Evolutionary conservation across 495 filamentous ascomycete genomes (phyloP), one percentile per base, ranked within the genome.

Genomic region (Aspergillus asperescens): DNA sequence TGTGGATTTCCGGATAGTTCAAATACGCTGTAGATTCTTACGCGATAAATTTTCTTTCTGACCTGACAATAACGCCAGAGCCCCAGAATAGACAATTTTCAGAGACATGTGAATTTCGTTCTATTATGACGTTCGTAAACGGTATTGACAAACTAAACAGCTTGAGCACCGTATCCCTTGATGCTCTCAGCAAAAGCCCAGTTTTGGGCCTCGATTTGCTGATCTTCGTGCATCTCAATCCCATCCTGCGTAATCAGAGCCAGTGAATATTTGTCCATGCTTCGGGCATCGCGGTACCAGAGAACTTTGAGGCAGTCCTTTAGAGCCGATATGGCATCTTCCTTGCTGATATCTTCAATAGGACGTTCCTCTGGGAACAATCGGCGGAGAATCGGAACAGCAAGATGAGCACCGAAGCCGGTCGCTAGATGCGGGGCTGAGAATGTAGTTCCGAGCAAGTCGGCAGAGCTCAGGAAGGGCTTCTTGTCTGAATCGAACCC

Each of bases 291-390:
- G 56, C 93, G 80, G 76, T 98, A 98, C 77, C 90, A 98, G 50
- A 98, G 78, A 51, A 97, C 91, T 79, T 97, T 97, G 87, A 98
- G 89, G 67, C 89, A 94, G 70, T 95, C 87, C 73, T 85, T 85
- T 51, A 97, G 72, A 12, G 88, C 79, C 22, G 81, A 76, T 42
- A 96, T 77, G 35, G 93, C 93, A 68, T 86, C 65, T 61, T 97
- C 92, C 61, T 81, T 80, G 38, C 75, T 86, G 50, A 96, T 73
- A 39, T 77, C 68, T 53, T 79, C 78, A 20, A 87, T 83, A 27
- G 85, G 75, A 44, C 67, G 84, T 69, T 96, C 93, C 62, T 95
- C 89, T 15, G 86, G 87, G 37, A 87, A 88, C 49, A 85, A 69
- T 53, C 81, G 80, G 58, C 93, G 83, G 74, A 98, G 78, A 55